Evolutionary conservation across 306 rosid species (phyloP).

Genomic region (Macrotyloma uniflorum): DNA sequence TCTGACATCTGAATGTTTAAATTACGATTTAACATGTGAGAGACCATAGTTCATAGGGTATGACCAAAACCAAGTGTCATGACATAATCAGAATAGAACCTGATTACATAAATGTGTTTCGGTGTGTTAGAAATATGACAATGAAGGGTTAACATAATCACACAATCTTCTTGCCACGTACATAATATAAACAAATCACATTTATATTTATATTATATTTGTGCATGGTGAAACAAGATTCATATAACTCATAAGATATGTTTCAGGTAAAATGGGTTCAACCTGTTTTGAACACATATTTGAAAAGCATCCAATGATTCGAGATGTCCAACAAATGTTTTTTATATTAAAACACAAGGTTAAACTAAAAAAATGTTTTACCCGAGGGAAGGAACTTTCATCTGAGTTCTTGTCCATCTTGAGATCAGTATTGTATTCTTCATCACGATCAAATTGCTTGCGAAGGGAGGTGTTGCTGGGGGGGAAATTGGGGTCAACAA

Average conservation of each 20-base stretch:
- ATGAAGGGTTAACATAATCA: background rate
- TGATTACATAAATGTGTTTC: background rate
- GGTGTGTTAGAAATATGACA: background rate
- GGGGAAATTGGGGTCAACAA: slow-evolving; percentile 56
- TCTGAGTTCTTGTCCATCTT: slow-evolving; percentile 66
- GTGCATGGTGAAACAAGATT: slow-evolving; percentile 12
- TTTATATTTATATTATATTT: background rate
- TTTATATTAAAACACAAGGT: background rate
- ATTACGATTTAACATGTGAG: background rate
- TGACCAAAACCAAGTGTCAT: background rate
- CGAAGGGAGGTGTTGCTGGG: slow-evolving; percentile 68
- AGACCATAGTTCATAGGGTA: background rate
- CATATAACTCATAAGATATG: background rate
- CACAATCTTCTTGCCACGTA: background rate
- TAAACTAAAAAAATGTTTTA: slow-evolving; percentile 35
- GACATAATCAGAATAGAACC: background rate
- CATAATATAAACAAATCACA: background rate
- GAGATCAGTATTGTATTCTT: slow-evolving; percentile 58
- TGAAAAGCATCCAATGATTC: background rate
- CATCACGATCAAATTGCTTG: slow-evolving; percentile 72
- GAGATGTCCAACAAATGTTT: slow-evolving; percentile 8
- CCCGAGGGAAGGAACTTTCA: slow-evolving; percentile 63
- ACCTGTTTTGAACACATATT: slow-evolving; percentile 21
- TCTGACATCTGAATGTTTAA: background rate
- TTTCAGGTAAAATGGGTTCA: background rate